Evolutionary conservation across 305 asterid species (phyloP).

Genomic region (Fraxinus baroniana): DNA sequence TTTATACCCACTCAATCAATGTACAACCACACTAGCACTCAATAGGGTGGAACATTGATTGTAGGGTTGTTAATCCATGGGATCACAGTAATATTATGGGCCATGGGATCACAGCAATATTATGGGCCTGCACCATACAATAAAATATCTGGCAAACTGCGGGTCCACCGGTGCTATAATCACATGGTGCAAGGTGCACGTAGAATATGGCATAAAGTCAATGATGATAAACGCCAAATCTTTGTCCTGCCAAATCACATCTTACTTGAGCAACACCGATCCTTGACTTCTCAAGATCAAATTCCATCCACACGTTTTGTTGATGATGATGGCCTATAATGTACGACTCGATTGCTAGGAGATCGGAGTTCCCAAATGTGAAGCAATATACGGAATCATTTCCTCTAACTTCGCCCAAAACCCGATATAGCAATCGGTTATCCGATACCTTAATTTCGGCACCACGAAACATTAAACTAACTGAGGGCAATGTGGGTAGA

Average conservation of each 20-base stretch:
- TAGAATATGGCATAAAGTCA: background rate
- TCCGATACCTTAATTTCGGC: slow-evolving; percentile 56
- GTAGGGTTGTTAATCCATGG: background rate
- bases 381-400: slow-evolving; percentile 63
- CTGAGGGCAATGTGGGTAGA: slow-evolving; percentile 50
- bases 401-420: slow-evolving; percentile 52
- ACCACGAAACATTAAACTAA: slow-evolving; percentile 56
- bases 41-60: background rate
- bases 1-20: background rate
- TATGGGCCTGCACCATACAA: background rate
- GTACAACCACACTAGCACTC: background rate
- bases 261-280: slow-evolving; percentile 67
- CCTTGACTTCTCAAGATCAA: slow-evolving; percentile 62
- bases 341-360: slow-evolving; percentile 62
- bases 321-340: slow-evolving; percentile 85
- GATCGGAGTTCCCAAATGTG: slow-evolving; percentile 79
- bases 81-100: background rate
- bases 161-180: background rate
- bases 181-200: background rate
- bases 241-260: slow-evolving; percentile 60
- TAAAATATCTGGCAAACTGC: background rate
- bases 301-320: slow-evolving; percentile 80
- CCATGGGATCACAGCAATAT: background rate
- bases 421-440: slow-evolving; percentile 51
- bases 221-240: slow-evolving; percentile 43